phyloP scores from a whole-genome alignment of 192 early-diverging fungal species.

The Backusella mclennaniae region DNA sequence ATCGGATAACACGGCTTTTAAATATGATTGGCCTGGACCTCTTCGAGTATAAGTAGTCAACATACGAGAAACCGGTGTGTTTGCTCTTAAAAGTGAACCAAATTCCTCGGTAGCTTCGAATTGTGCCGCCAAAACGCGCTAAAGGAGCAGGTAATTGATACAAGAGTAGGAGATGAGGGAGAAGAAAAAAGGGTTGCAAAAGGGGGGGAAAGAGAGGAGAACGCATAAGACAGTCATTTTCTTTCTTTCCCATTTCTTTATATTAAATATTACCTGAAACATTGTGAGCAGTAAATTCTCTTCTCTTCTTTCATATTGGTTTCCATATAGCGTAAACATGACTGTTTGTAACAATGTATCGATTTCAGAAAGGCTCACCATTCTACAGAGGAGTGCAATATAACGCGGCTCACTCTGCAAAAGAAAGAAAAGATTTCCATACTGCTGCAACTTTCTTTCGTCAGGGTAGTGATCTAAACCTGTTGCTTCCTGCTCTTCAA shows the following conservation, averaged over 20 bases:
- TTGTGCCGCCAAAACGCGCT: constrained; percentile 53
- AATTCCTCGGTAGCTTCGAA: constrained; percentile 93
- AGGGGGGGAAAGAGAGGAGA: background rate
- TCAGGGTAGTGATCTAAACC: constrained; percentile 53
- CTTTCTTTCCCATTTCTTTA: background rate
- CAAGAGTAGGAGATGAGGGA: background rate
- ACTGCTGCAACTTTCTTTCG: constrained; percentile 78
- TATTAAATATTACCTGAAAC: constrained; percentile 70
- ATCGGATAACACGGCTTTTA: constrained; percentile 79
- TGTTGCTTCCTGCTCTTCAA: constrained; percentile 60
- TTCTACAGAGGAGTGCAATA: constrained; percentile 78
- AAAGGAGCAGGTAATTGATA: background rate
- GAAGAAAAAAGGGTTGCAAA: background rate
- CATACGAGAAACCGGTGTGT: constrained; percentile 97
- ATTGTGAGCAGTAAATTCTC: constrained; percentile 91
- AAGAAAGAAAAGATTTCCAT: constrained; percentile 91
- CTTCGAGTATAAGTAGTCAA: constrained; percentile 95
- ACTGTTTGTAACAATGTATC: constrained; percentile 90
- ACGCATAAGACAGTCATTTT: background rate
- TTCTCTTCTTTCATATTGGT: constrained; percentile 94
- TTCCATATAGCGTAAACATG: constrained; percentile 94
- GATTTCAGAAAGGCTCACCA: constrained; percentile 85
- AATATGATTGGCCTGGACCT: constrained; percentile 86
- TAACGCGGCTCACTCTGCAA: constrained; percentile 88
- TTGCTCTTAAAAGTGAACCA: constrained; percentile 84